Percentiles rank a stretch among this genome's conserved stretches.
These are phyloP conservation scores for Russula emetica DNA, from an alignment of 768 basidiomycete genomes.

Conservation along the genomic window DNA sequence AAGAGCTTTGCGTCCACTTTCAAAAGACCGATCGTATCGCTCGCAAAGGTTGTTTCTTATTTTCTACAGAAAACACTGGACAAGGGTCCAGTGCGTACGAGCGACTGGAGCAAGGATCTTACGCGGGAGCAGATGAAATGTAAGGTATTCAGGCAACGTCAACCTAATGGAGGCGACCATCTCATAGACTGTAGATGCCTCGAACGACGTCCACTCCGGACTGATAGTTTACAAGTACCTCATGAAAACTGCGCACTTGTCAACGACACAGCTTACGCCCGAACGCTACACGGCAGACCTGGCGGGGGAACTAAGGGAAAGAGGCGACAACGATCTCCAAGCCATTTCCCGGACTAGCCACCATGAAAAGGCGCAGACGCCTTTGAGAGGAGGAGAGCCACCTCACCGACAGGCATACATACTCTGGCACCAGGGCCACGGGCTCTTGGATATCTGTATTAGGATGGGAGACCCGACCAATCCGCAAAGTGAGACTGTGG, in stretches of 20 bases:
- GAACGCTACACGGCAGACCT: constrained; percentile 34
- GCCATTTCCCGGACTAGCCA: neutral
- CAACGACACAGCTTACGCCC: constrained; percentile 26
- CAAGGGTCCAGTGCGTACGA: constrained; percentile 45
- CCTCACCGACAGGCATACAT: constrained; percentile 43
- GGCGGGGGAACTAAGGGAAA: constrained; percentile 12
- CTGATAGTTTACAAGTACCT: constrained; percentile 43
- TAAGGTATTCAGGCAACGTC: constrained; percentile 23
- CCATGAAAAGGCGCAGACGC: no score
- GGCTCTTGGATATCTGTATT: constrained; percentile 40
- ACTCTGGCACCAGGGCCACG: constrained; percentile 40
- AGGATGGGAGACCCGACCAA: constrained; percentile 36
- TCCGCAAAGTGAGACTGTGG: constrained; percentile 45
- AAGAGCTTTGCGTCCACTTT: constrained; percentile 34
- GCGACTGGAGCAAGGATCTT: constrained; percentile 45
- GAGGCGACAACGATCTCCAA: neutral
- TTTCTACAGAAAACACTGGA: constrained; percentile 40
- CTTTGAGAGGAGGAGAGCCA: neutral
- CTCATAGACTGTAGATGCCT: constrained; percentile 41
- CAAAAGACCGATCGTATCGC: constrained; percentile 41
- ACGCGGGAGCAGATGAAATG: constrained; percentile 40
- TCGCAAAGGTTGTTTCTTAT: constrained; percentile 42
- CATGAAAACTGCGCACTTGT: constrained; percentile 33
- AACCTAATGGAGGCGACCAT: neutral
- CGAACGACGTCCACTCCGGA: constrained; percentile 49